Conservation (phyloP, 2,329 filamentous ascomycete species). For the Monilinia aucupariae region DNA sequence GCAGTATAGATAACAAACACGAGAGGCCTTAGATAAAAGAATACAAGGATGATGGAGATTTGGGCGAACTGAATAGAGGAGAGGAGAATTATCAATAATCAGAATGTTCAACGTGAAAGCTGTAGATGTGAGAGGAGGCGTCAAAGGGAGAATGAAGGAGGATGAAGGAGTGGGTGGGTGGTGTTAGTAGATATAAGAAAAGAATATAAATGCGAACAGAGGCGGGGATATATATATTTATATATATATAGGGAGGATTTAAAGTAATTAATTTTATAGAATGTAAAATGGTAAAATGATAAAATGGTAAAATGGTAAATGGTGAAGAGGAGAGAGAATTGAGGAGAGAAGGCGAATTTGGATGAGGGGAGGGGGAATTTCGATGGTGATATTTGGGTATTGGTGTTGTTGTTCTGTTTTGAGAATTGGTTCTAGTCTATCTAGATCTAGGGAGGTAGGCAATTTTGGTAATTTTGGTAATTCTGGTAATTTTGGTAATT, state of each 20-base stretch:
- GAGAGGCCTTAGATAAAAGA: neutral
- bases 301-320: no score
- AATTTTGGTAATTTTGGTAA: no score
- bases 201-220: neutral
- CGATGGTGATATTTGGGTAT: constrained; percentile 1
- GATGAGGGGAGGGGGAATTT: neutral
- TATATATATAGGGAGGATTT: no score
- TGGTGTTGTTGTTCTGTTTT: constrained; percentile 14
- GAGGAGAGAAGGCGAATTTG: neutral
- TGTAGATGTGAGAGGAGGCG: neutral
- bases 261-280: neutral
- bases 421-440: neutral
- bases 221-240: no score
- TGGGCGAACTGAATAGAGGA: neutral
- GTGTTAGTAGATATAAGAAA: no score
- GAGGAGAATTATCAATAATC: neutral
- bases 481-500: no score
- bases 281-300: no score
- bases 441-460: no score
- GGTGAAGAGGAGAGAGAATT: neutral
- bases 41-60: neutral
- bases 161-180: neutral
- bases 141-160: neutral
- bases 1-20: neutral
- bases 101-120: neutral